Evolutionary conservation across 2,329 filamentous ascomycete genomes (phyloP), one percentile per base, ranked within the genome.

Genomic region (Epichloe gansuensis): DNA sequence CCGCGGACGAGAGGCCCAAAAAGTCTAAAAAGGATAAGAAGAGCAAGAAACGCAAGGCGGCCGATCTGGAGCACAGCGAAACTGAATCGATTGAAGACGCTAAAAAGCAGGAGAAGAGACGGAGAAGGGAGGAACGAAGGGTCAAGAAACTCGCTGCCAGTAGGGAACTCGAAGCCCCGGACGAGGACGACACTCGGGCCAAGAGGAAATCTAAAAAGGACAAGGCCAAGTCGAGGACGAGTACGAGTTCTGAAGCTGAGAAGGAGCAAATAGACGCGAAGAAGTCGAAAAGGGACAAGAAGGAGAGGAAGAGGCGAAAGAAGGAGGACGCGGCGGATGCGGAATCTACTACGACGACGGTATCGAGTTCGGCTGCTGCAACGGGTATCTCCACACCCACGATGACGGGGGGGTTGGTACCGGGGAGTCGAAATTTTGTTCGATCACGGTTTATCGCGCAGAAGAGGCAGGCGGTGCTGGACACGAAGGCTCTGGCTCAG

Each of bases 361-460:
- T 58, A 5, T 57, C 60, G 11, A 57, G 61, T 11, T 64, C 62
- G 11, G 60, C 60, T 25, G 62, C 64, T 9, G 61, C 59, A 1
- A 68, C 66, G n/a, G 66, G 65, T 35, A 61, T 61, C 7, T 67
- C 70, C 25, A 68, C 65, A 21, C 68, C 70, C 6, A 64, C 64
- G 1, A 67, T 67, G 25, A 71, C 72, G 47, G 71, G 69, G 50
- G 71, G 68, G 45, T 72, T 72, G 31, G 75, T 71, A 34, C 73
- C 74, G 54, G 69, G 68, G 8, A 81, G 77, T 47, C 78, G 89
- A 57, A 87, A 90, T 64, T 78, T 85, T 51, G 81, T 90, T 46
- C 76, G 91, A 56, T 82, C 87, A 58, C 78, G 88, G 54, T 88
- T 90, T 67, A 95, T 97, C 61, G 85, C 85, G 52, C 87, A 93